phyloP scores from a whole-genome alignment of 805 yeast genomes.

The Osmozyma mogii region DNA sequence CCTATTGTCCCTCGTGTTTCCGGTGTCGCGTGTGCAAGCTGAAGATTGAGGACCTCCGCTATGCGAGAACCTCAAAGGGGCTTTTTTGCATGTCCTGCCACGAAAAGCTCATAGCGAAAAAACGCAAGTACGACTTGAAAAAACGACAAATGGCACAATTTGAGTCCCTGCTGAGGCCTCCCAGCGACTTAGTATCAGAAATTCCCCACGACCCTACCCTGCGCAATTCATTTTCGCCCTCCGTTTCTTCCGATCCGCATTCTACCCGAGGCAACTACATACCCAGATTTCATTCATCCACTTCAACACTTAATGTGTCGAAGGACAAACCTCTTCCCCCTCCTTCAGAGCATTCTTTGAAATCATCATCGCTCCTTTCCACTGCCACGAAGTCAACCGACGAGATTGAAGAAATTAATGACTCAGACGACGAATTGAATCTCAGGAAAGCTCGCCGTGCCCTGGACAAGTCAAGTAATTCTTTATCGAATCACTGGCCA shows the following conservation, averaged over 20 bases:
- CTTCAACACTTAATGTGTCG: too few species aligned
- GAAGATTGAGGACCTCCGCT: slow-evolving; percentile 78
- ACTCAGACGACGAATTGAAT: slow-evolving; percentile 30
- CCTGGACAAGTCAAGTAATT: too few species aligned
- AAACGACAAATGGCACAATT: slow-evolving; percentile 26
- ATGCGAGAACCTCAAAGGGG: slow-evolving; percentile 90
- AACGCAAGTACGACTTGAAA: slow-evolving; percentile 52
- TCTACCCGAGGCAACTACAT: too few species aligned
- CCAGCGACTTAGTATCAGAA: too few species aligned
- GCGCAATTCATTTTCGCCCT: too few species aligned
- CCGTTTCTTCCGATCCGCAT: too few species aligned
- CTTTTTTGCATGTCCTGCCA: slow-evolving; percentile 91
- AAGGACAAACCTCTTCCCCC: too few species aligned
- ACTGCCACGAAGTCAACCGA: slow-evolving; percentile 17
- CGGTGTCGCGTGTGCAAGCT: slow-evolving; percentile 81
- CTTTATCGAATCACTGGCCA: too few species aligned
- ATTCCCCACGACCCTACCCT: too few species aligned
- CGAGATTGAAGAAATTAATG: slow-evolving; percentile 35
- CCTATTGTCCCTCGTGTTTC: slow-evolving; percentile 87
- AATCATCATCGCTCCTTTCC: slow-evolving; percentile 2
- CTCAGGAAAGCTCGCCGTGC: slow-evolving; percentile 6
- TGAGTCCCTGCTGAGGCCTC: slow-evolving; percentile 14
- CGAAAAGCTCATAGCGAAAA: slow-evolving; percentile 68
- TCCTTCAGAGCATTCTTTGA: slow-evolving; percentile 8
- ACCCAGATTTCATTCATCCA: too few species aligned